Conservation (phyloP, 169 alveolate genomes). For the Cryptosporidium ryanae region DNA sequence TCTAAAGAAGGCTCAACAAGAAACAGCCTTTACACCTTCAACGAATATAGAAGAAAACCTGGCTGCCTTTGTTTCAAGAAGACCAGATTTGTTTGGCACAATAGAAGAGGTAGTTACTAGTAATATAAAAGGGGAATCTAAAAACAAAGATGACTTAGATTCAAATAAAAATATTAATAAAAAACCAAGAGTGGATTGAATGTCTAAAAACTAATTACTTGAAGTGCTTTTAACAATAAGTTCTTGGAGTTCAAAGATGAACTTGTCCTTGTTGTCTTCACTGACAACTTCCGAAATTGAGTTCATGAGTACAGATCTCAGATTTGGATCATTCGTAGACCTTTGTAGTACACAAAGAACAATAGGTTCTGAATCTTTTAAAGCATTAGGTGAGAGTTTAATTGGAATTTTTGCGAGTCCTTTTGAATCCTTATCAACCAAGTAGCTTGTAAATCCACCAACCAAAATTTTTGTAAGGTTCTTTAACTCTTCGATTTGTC, state of each 20-base stretch:
- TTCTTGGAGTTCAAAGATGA: conserved; percentile 59
- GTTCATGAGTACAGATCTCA: conserved; percentile 30
- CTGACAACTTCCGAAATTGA: conserved; percentile 54
- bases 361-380: conserved; percentile 61
- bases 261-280: conserved; percentile 27
- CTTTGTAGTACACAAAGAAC: conserved; percentile 69
- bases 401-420: conserved; percentile 2
- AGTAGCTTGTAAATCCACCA: conserved; percentile 33
- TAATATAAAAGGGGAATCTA: background rate
- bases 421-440: conserved; percentile 41
- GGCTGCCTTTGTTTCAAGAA: conserved; percentile 87
- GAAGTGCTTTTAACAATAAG: conserved; percentile 43
- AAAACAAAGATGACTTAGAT: background rate
- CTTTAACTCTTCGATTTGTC: conserved; percentile 32
- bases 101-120: conserved; percentile 86
- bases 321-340: conserved; percentile 38
- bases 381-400: conserved; percentile 49
- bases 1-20: conserved; percentile 88
- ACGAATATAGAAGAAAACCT: conserved; percentile 89
- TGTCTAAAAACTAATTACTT: background rate
- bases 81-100: conserved; percentile 92
- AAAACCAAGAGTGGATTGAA: background rate
- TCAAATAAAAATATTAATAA: background rate
- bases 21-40: conserved; percentile 87
- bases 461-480: conserved; percentile 29